Evolutionary conservation across 2,329 filamentous ascomycete genomes (phyloP), one percentile per base, ranked within the genome.

Genomic region (Xylaria sp.): DNA sequence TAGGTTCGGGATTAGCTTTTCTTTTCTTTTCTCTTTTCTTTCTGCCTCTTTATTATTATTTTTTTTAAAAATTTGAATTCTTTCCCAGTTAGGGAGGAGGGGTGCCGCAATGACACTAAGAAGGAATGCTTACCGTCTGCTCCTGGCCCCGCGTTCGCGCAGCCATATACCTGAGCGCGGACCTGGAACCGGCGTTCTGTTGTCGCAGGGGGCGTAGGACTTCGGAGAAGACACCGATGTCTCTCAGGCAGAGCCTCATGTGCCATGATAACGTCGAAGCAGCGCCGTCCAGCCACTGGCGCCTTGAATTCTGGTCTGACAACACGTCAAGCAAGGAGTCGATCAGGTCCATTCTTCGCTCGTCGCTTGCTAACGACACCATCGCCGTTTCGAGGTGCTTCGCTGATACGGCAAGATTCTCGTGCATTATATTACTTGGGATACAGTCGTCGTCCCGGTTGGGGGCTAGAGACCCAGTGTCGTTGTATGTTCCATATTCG

Each of bases 341-440:
- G 15, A 62, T 62, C 3, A 43, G 31, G 9, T 62, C 60, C 36
- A 46, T 43, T 13, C 54, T 20, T 23, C 36, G n/a, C 39, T 62
- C 23, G 15, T 62, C 33, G 36, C 23, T 33, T 3, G 60, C 33
- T 1, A 62, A 36, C 15, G 60, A 62, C 36, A 49, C 33, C 23
- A 23, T 33, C 8, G 36, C 9, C 23, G 48, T n/a, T 33, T 62
- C 49, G 49, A 62, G 55, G 23, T 23, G 36, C 60, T n/a, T 54
- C 15, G 28, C 23, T 6, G 49, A 18, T 8, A 46, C 23, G 9
- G 60, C 18, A 25, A 55, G 36, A 15, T 36, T 23, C 6, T 33
- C 33, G 23, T 33, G 49, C 9, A 33, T 52, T 20, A 23, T 10
- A 2, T 23, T 15, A 15, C 51, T 55, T 18, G 20, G 41, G 15